phyloP scores from a whole-genome alignment of 2,329 filamentous ascomycete species.

The Talaromyces albobiverticillius region DNA sequence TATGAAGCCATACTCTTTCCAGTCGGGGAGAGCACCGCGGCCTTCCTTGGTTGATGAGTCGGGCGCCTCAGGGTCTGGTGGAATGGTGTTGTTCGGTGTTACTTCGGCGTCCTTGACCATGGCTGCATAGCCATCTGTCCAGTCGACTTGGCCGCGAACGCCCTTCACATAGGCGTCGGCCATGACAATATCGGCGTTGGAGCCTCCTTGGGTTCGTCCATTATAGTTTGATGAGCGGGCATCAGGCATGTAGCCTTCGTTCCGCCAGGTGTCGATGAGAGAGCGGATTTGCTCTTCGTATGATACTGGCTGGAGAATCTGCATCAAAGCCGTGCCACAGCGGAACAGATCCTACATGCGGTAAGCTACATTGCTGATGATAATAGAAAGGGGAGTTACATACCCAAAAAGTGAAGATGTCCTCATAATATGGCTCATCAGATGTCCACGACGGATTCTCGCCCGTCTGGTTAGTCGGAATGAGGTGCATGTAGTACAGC shows the following conservation, averaged over 20 bases:
- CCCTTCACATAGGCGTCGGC: slow-evolving; percentile 68
- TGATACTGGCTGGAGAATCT: slow-evolving; percentile 62
- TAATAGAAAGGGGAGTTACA: no score
- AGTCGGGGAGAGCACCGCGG: slow-evolving; percentile 67
- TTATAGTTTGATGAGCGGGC: slow-evolving; percentile 72
- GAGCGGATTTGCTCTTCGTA: slow-evolving; percentile 67
- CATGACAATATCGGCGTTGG: slow-evolving; percentile 68
- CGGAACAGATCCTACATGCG: slow-evolving; percentile 66
- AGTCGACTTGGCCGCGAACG: slow-evolving; percentile 61
- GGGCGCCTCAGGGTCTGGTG: slow-evolving; percentile 51
- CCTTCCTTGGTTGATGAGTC: slow-evolving; percentile 70
- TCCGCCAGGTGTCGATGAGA: slow-evolving; percentile 67
- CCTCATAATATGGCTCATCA: slow-evolving; percentile 67
- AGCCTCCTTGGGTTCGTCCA: slow-evolving; percentile 72
- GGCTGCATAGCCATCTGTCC: slow-evolving; percentile 67
- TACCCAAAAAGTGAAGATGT: slow-evolving; percentile 67
- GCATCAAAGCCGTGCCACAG: slow-evolving; percentile 66
- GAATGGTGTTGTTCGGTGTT: slow-evolving; percentile 64
- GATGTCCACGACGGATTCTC: slow-evolving; percentile 68
- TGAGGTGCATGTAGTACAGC: slow-evolving; percentile 68
- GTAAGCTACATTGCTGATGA: no score
- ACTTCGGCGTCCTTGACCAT: slow-evolving; percentile 70
- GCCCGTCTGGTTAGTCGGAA: slow-evolving; percentile 70
- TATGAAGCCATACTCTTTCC: slow-evolving; percentile 70
- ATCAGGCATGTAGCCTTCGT: slow-evolving; percentile 70